Evolutionary conservation across 129 eudicot species (phyloP), one percentile per base, ranked within the genome.

Genomic region (Scalesia atractyloides): DNA sequence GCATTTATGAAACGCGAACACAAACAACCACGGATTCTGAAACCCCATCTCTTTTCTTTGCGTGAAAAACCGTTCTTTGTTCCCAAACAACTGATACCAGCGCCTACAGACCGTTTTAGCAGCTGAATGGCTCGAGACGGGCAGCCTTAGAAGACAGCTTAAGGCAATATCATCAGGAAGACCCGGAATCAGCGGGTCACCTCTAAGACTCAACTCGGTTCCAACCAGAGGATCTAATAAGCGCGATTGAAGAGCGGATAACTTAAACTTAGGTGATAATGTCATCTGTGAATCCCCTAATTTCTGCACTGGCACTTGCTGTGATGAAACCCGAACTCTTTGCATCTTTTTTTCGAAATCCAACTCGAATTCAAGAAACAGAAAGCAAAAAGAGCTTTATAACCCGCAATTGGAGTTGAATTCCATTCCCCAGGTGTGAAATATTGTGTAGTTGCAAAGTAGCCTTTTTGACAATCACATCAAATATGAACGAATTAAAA

Each of bases 111-210:
- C 96, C 7, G 80, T 60, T 59, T 76, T 85, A 74, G 84, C 78
- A n/a, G 83, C 39, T 2, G 78, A 17, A 76, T 92, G 98, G 33
- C 72, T 54, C n/a, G 83, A 73, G 14, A 92, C 94, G 3, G 98
- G 98, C 15, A 89, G 74, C 63, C 94, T 78, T 15, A 89, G 86
- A 33, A 92, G 94, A 72, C 98, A 92, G 59, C 73, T 86, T 16
- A 92, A 85, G 17, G 98, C 94, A 9, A 92, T 76, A 76, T 92
- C 98, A 73, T 92, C 98, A 0, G 98, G 96, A 64, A 92, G 91
- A 0, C 98, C 96, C 1, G 94, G 96, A 53, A 92, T 87, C 22
- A 92, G 80, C 2, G 94, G 91, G 53, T 86, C 94, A 20, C 81
- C 76, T n/a, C 54, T 53, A 30, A 74, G 63, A 44, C 82, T 80